phyloP scores from a whole-genome alignment of 2,329 filamentous ascomycete genomes.

The Cercospora brassicicola region DNA sequence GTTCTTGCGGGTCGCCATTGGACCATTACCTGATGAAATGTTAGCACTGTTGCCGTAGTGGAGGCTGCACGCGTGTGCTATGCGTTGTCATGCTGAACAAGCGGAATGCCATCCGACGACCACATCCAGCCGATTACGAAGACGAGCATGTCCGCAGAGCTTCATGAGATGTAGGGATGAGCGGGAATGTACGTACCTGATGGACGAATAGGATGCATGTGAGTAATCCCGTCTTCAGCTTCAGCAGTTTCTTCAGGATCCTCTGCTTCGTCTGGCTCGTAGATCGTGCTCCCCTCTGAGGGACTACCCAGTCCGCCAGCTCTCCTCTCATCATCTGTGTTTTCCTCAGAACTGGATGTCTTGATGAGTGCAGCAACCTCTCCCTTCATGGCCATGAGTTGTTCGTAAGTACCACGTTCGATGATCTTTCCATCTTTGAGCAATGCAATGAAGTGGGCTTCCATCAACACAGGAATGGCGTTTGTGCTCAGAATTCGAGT shows the following conservation, averaged over 20 bases:
- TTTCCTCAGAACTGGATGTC: conserved; percentile 62
- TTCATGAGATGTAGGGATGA: neutral
- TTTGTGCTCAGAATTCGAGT: conserved; percentile 94
- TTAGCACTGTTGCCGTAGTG: conserved; percentile 2
- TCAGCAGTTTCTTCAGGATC: conserved; percentile 56
- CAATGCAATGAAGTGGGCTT: conserved; percentile 85
- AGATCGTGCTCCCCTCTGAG: conserved; percentile 47
- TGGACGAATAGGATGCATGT: conserved; percentile 72
- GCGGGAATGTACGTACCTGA: conserved; percentile 16
- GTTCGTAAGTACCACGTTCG: conserved; percentile 86
- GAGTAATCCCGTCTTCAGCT: conserved; percentile 69
- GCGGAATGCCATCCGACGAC: neutral
- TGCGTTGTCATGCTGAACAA: neutral
- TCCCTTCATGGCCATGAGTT: conserved; percentile 91
- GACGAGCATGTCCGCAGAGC: neutral
- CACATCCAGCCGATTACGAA: neutral
- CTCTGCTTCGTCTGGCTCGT: conserved; percentile 48
- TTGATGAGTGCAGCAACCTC: conserved; percentile 82
- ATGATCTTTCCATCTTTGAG: conserved; percentile 78
- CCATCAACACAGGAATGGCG: conserved; percentile 83
- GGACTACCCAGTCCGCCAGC: conserved; percentile 25
- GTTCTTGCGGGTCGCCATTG: conserved; percentile 56
- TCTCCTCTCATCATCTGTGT: conserved; percentile 26
- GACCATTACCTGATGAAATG: conserved; percentile 25
- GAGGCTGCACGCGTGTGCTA: neutral